These are phyloP conservation scores for Rhododendron mucronatum DNA, from an alignment of 148 eudicot genomes.

Conservation along the genomic window DNA sequence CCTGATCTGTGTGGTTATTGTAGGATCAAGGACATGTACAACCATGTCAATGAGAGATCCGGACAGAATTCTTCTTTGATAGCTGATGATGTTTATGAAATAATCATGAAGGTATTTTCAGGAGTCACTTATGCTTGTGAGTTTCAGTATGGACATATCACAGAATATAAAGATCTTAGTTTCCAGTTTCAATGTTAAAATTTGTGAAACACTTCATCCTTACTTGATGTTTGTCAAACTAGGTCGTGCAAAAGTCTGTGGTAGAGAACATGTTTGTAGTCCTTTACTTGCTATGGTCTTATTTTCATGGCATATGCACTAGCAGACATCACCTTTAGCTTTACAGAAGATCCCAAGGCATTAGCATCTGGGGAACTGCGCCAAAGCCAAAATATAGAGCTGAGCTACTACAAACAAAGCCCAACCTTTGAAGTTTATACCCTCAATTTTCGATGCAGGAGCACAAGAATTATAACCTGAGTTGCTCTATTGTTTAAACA, in stretches of 20 bases:
- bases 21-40: slow-evolving; percentile 77
- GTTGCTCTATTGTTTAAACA: not conserved
- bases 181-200: not conserved
- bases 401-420: not conserved
- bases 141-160: not conserved
- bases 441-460: not conserved
- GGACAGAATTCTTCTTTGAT: slow-evolving; percentile 73
- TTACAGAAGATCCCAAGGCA: not conserved
- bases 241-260: not conserved
- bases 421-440: not conserved
- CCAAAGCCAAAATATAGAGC: not conserved
- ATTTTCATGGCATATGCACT: not conserved
- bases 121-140: not conserved
- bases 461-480: not conserved
- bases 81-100: slow-evolving; percentile 92
- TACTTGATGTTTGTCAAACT: not conserved
- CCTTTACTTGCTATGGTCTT: not conserved
- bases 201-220: not conserved
- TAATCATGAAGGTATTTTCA: slow-evolving; percentile 79
- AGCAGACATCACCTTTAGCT: not conserved
- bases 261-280: not conserved
- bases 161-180: not conserved
- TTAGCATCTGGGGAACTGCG: not conserved
- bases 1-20: not conserved
- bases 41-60: slow-evolving; percentile 67